Conservation (phyloP, 768 basidiomycete genomes). For the Serendipita indica region DNA sequence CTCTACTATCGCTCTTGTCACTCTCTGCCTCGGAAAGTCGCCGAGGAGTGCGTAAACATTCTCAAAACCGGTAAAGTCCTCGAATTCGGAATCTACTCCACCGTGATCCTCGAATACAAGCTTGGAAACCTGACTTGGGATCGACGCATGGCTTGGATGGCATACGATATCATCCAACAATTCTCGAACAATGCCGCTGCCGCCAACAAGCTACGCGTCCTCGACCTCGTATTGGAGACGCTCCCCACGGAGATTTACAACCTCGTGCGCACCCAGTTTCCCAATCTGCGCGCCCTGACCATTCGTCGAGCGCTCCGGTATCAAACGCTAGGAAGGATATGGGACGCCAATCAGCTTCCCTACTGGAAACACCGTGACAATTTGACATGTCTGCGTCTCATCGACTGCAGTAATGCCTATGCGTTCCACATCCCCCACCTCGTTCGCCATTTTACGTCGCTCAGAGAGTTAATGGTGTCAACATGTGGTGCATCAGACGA, state of each 20-base stretch:
- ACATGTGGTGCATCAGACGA: background rate
- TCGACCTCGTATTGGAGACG: background rate
- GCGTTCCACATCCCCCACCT: background rate
- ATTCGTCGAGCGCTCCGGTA: background rate
- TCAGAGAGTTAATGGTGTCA: background rate
- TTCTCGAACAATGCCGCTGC: background rate
- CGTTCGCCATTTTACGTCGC: background rate
- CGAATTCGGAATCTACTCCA: background rate
- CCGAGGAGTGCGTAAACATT: background rate
- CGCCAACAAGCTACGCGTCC: background rate
- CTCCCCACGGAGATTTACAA: background rate
- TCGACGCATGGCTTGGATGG: background rate
- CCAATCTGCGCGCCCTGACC: background rate
- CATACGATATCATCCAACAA: background rate
- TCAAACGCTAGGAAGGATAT: background rate
- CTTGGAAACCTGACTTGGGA: background rate
- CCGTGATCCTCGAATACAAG: background rate
- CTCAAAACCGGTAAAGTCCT: background rate
- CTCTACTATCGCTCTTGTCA: conserved; percentile 1
- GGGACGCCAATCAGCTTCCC: background rate
- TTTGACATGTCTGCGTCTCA: background rate
- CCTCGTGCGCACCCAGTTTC: background rate
- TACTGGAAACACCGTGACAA: background rate
- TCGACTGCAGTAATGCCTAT: background rate
- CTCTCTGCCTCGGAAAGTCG: background rate